A percentile compares a stretch with the other conserved stretches of the same genome.
phyloP scores from a whole-genome alignment of 2,329 filamentous ascomycete genomes.

The Aspergillus japonicus region DNA sequence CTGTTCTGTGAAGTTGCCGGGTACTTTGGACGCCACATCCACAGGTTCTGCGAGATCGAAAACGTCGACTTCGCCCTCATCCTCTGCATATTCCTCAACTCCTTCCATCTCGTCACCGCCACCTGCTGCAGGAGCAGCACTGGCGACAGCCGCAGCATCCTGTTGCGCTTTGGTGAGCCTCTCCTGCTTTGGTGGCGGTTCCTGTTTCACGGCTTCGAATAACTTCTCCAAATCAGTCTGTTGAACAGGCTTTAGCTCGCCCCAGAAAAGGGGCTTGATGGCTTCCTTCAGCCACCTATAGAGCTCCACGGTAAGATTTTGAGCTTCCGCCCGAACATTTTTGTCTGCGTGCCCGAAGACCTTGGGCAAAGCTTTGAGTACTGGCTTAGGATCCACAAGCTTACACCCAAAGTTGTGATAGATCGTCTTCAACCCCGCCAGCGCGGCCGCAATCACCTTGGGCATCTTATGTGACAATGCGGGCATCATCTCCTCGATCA shows the following conservation, averaged over 20 bases:
- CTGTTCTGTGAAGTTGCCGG: constrained; percentile 77
- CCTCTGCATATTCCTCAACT: constrained; percentile 60
- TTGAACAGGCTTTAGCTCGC: constrained; percentile 90
- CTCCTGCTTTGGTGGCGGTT: constrained; percentile 84
- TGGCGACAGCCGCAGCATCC: constrained; percentile 72
- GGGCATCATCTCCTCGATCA: constrained; percentile 87
- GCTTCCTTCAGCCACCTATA: constrained; percentile 97
- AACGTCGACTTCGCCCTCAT: constrained; percentile 68
- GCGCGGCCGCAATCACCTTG: constrained; percentile 75
- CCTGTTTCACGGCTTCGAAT: constrained; percentile 89
- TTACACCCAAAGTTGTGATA: constrained; percentile 96
- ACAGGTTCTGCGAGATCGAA: constrained; percentile 84
- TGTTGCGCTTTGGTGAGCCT: constrained; percentile 85
- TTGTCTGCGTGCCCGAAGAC: constrained; percentile 96
- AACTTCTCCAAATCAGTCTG: constrained; percentile 90
- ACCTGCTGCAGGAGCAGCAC: constrained; percentile 55
- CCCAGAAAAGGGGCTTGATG: constrained; percentile 98
- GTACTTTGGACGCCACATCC: constrained; percentile 78
- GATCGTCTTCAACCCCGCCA: constrained; percentile 76
- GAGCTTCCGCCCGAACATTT: constrained; percentile 92
- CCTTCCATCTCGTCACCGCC: constrained; percentile 57
- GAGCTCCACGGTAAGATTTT: constrained; percentile 85
- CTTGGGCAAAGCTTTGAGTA: constrained; percentile 84
- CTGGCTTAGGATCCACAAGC: constrained; percentile 85
- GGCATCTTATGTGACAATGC: constrained; percentile 83